Base-by-base conservation (phyloP, 2,329 filamentous ascomycete species). In the Pestalotiopsis sp. region DNA sequence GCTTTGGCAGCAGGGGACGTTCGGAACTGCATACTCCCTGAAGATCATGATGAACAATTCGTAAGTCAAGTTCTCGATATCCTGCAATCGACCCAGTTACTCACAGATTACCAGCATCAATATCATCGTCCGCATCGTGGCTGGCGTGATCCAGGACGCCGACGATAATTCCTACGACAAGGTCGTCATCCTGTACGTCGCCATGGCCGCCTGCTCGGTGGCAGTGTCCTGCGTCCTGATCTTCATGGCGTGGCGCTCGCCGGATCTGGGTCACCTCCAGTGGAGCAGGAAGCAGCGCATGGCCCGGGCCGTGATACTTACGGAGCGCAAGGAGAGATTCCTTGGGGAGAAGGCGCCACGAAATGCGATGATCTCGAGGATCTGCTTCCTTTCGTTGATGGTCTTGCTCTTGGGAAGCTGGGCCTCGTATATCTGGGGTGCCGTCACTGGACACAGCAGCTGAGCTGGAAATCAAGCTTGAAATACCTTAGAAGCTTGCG, bases 21-120 rank as follows among this genome's bases (percentile, higher is more conserved):
- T 90, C 68, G 88, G 88, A 0, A 85, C 87, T 0, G 89, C 85
- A 0, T 90, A 90, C 69, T 83, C 87, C 1, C 76, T 90, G 68
- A 91, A 91, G 69, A 84, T 90, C 49, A 86, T 85, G 25, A 86
- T 90, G 74, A 90, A 90, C 74, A 91, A 91, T 66, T 80, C 81
- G 82, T 83, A 73, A 67, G 80, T 69, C 11, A 7, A n/a, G 49
- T 61, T 1, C 60, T n/a, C 31, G 31, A 11, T n/a, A n/a, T 13
- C 12, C 31, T 20, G 17, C 12, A 31, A 20, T 25, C 20, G 57
- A 27, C 25, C 64, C 45, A 41, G 13, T n/a, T 9, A 3, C 45
- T 56, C 17, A 13, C n/a, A 61, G 60, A 17, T 7, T 20, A 11
- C 25, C 75, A 85, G 83, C 36, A 90, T 90, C 86, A 88, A 82